Conservation (phyloP, 805 yeast genomes). For the Kazachstania martiniae region DNA sequence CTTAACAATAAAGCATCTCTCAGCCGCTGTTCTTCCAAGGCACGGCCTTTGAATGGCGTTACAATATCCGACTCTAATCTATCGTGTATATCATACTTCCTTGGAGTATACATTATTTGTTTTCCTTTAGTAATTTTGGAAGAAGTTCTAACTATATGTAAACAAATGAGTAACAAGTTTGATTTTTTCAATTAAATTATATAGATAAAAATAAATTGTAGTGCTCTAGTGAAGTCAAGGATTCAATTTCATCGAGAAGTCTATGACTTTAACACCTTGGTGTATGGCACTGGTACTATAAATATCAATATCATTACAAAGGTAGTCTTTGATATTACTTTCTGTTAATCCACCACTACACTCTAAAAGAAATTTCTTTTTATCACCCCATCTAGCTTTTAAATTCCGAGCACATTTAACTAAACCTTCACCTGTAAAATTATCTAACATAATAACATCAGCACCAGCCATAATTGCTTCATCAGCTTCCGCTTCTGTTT, state of each 20-base stretch:
- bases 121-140: no score
- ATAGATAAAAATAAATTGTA: no score
- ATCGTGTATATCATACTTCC: conserved; percentile 1
- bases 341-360: conserved; percentile 86
- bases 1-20: conserved; percentile 13
- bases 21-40: conserved; percentile 14
- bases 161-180: no score
- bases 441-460: conserved; percentile 90
- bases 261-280: conserved; percentile 79
- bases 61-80: conserved; percentile 5
- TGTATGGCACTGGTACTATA: conserved; percentile 87
- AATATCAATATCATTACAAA: conserved; percentile 75
- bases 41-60: conserved; percentile 20
- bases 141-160: no score
- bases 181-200: no score
- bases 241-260: conserved; percentile 70
- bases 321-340: conserved; percentile 50
- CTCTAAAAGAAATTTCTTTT: conserved; percentile 56
- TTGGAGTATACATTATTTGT: conserved; percentile 10
- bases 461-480: conserved; percentile 96
- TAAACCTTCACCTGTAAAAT: conserved; percentile 59
- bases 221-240: no score
- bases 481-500: conserved; percentile 70
- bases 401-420: conserved; percentile 53
- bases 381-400: conserved; percentile 42